phyloP scores from a whole-genome alignment of 2,329 filamentous ascomycete species.

The Ophiognomonia clavigignenti-juglandacearum region DNA sequence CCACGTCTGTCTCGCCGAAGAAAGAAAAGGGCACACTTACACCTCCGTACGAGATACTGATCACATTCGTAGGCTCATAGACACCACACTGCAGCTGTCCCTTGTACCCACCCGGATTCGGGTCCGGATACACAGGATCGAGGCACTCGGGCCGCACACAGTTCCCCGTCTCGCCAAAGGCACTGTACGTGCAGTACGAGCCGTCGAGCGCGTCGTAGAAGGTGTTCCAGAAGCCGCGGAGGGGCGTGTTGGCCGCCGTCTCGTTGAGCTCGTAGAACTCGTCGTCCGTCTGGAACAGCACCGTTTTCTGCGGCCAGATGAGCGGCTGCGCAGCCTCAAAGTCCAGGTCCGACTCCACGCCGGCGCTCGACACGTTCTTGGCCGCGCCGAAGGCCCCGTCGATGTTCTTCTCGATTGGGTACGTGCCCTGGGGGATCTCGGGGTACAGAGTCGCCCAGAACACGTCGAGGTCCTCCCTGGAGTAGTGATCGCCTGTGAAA shows the following conservation, averaged over 20 bases:
- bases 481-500: conserved; percentile 5
- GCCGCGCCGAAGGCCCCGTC: conserved; percentile 20
- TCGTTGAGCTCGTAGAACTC: conserved; percentile 23
- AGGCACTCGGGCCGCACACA: conserved; percentile 28
- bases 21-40: background rate
- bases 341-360: conserved; percentile 39
- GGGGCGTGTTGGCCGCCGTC: background rate
- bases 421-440: conserved; percentile 21
- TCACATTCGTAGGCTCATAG: conserved; percentile 42
- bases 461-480: conserved; percentile 4
- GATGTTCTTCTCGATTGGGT: conserved; percentile 20
- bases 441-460: conserved; percentile 6
- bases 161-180: conserved; percentile 41
- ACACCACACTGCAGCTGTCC: conserved; percentile 30
- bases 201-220: conserved; percentile 5
- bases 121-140: conserved; percentile 44
- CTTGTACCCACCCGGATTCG: conserved; percentile 43
- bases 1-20: background rate
- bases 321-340: conserved; percentile 42
- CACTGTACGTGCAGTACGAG: conserved; percentile 34
- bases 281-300: conserved; percentile 24
- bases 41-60: conserved; percentile 46
- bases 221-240: conserved; percentile 3
- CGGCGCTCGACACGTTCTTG: background rate
- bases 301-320: conserved; percentile 42